Evolutionary conservation across 1,284 basidiomycete genomes (phyloP).

Genomic region (Irpex sp.): DNA sequence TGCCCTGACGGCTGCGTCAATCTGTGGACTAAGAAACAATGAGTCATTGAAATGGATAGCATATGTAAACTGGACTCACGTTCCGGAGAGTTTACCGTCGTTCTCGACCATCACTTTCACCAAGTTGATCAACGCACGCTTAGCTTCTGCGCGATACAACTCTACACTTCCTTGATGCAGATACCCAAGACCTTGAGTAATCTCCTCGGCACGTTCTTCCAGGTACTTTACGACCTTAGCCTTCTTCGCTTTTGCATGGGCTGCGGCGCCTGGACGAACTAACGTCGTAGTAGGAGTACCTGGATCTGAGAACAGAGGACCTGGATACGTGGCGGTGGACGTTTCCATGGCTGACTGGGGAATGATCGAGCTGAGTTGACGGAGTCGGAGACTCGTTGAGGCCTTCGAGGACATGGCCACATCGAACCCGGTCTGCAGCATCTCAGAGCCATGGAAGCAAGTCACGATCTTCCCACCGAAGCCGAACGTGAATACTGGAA

Average conservation of each 20-base stretch:
- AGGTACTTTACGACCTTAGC: slow-evolving; percentile 75
- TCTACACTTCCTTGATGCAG: slow-evolving; percentile 48
- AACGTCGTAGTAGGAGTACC: slow-evolving; percentile 60
- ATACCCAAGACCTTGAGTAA: slow-evolving; percentile 73
- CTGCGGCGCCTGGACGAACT: slow-evolving; percentile 56
- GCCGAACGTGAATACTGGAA: slow-evolving; percentile 83
- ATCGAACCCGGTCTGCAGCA: slow-evolving; percentile 68
- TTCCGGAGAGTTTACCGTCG: slow-evolving; percentile 80
- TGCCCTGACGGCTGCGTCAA: slow-evolving; percentile 59
- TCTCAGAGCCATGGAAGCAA: slow-evolving; percentile 74
- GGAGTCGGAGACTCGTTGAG: slow-evolving; percentile 66
- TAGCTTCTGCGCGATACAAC: slow-evolving; percentile 66
- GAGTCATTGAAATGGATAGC: neutral
- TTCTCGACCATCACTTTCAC: slow-evolving; percentile 80
- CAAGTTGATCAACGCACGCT: slow-evolving; percentile 69
- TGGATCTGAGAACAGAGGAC: slow-evolving; percentile 79
- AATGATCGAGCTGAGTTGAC: slow-evolving; percentile 60
- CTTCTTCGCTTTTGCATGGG: slow-evolving; percentile 79
- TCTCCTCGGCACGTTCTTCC: slow-evolving; percentile 67
- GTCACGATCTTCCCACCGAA: slow-evolving; percentile 85
- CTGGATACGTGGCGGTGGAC: slow-evolving; percentile 66
- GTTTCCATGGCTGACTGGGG: slow-evolving; percentile 60
- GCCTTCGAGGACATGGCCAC: slow-evolving; percentile 70
- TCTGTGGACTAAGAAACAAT: slow-evolving; percentile 45
- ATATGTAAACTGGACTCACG: slow-evolving; percentile 39